A percentile compares a stretch with the other conserved stretches of the same genome.
Conservation (phyloP, 2,329 filamentous ascomycete species). For the Podosphaera xanthii region DNA sequence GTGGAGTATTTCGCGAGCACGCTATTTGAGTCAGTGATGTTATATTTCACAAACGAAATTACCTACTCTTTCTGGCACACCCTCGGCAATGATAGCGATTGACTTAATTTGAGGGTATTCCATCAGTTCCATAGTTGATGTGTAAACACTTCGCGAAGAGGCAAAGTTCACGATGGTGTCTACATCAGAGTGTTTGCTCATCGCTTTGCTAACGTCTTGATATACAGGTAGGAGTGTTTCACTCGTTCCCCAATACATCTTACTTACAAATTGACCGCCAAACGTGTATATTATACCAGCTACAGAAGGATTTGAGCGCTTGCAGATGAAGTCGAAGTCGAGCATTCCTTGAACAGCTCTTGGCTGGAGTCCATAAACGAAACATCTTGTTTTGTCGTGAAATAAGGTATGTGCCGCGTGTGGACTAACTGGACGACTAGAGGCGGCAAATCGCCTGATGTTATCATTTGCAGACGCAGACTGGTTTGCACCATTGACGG, state of each 20-base stretch:
- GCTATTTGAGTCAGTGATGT: conserved; percentile 24
- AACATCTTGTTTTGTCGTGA: conserved; percentile 98
- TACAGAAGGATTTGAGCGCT: conserved; percentile 85
- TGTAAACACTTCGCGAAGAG: conserved; percentile 95
- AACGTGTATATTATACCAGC: conserved; percentile 99
- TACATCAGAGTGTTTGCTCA: conserved; percentile 89
- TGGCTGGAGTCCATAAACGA: conserved; percentile 97
- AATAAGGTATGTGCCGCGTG: conserved; percentile 77
- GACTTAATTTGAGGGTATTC: conserved; percentile 90
- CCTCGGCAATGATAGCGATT: conserved; percentile 98
- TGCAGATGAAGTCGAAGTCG: conserved; percentile 99
- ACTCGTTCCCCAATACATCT: conserved; percentile 99
- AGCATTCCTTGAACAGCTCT: conserved; percentile 82
- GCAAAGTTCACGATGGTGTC: conserved; percentile 99
- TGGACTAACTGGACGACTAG: conserved; percentile 79
- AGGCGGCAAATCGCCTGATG: conserved; percentile 85
- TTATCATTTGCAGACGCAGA: conserved; percentile 62
- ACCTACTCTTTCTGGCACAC: conserved; percentile 89
- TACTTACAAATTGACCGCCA: conserved; percentile 98
- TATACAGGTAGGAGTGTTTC: conserved; percentile 97
- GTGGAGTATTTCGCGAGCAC: conserved; percentile 92
- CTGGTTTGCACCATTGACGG: conserved; percentile 24
- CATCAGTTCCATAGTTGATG: conserved; percentile 97
- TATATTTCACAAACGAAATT: neutral
- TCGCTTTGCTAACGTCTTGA: conserved; percentile 78